Evolutionary conservation across 495 filamentous ascomycete species (phyloP), one percentile per base, ranked within the genome.

Genomic region (Staphylotrichum tortipilum): DNA sequence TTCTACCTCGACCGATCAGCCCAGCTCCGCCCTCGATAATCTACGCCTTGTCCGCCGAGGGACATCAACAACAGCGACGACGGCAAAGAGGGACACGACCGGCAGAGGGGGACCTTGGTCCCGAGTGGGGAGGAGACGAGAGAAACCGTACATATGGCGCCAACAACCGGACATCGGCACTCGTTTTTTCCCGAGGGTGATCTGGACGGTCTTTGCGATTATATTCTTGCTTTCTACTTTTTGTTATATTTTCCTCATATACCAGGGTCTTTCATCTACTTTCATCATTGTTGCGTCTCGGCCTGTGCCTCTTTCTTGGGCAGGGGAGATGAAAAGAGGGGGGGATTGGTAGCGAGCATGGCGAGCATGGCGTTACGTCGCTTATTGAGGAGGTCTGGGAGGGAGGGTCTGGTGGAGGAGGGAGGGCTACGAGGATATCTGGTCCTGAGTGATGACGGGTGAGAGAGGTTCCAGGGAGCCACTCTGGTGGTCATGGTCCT

Each of bases 321-420:
- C 18, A 29, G 18, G n/a, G 11, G 1, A 28, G 17, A 4, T 21
- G 9, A 23, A 3, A 15, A 44, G 7, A 7, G 9, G n/a, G 18
- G 17, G 26, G 28, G 11, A 8, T 14, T 4, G 4, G 28, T 35
- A 22, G 30, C 30, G 24, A 33, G 42, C 39, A 47, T 43, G 24
- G 46, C 31, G 22, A 50, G 52, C 46, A 36, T 41, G 52, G 52
- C 52, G 52, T 55, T 55, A 21, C 17, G 12, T 50, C n/a, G 44
- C 9, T 52, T 45, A 15, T 38, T 43, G 7, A 30, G 12, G 36
- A 14, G n/a, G 2, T 19, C 3, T 26, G 3, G n/a, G 4, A 18
- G 33, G 0, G 8, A n/a, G 39, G n/a, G 19, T 3, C 4, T 39
- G 36, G 36, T 26, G 17, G 37, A 39, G 11, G 37, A 39, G 7